Percentiles rank a stretch among this genome's conserved stretches.
Evolutionary conservation across 2,329 filamentous ascomycete genomes (phyloP).

Genomic region (Phialemonium atrogriseum): DNA sequence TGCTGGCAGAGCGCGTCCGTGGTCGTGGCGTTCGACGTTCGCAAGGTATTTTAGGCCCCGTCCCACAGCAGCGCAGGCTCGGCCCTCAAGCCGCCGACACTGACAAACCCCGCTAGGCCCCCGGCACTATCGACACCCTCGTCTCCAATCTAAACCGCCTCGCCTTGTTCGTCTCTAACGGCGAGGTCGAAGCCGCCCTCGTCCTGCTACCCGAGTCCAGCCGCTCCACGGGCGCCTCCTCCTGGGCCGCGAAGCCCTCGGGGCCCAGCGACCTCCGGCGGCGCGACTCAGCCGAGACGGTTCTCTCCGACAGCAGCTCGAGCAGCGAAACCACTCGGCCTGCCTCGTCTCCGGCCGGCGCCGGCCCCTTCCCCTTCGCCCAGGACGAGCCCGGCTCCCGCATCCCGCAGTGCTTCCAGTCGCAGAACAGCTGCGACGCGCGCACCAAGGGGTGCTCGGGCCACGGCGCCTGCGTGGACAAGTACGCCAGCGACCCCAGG

Average conservation of each 20-base stretch:
- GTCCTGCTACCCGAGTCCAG: slow-evolving; percentile 44
- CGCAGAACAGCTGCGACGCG: slow-evolving; percentile 57
- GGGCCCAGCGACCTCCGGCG: slow-evolving; percentile 32
- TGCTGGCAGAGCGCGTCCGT: slow-evolving; percentile 38
- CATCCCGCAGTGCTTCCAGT: slow-evolving; percentile 68
- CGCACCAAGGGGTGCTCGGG: slow-evolving; percentile 73
- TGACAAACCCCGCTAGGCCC: slow-evolving; percentile 23
- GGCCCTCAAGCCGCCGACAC: neutral
- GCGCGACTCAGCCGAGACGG: slow-evolving; percentile 36
- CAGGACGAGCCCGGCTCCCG: slow-evolving; percentile 20
- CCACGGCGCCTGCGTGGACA: slow-evolving; percentile 68
- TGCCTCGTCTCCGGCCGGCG: slow-evolving; percentile 7
- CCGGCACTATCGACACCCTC: slow-evolving; percentile 33
- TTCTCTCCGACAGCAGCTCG: slow-evolving; percentile 25
- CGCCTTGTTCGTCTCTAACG: slow-evolving; percentile 33
- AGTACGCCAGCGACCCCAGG: slow-evolving; percentile 40
- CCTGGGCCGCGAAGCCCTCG: slow-evolving; percentile 30
- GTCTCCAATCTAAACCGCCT: slow-evolving; percentile 36
- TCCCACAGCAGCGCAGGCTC: neutral
- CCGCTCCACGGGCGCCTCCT: slow-evolving; percentile 24
- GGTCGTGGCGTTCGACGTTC: slow-evolving; percentile 33
- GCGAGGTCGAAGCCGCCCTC: slow-evolving; percentile 48
- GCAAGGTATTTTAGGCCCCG: slow-evolving; percentile 35
- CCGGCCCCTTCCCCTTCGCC: slow-evolving; percentile 16
- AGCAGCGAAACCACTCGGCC: slow-evolving; percentile 7